Conservation (phyloP, 2,329 filamentous ascomycete genomes). For the Ramichloridium luteum region DNA sequence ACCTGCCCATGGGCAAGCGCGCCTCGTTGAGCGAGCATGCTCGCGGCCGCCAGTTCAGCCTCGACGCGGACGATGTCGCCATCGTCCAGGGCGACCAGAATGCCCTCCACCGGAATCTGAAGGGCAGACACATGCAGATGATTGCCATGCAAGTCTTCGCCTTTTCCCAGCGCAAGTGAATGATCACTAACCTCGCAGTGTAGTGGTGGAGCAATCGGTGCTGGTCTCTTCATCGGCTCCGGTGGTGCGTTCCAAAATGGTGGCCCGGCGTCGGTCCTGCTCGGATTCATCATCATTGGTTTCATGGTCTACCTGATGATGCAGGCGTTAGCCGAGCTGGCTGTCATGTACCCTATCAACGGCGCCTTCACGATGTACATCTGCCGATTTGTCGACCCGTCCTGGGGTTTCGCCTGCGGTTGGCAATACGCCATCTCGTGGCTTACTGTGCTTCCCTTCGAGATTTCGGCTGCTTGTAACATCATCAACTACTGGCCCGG, state of each 20-base stretch:
- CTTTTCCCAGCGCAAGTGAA: background rate
- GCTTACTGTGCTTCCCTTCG: constrained; percentile 23
- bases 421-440: constrained; percentile 23
- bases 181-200: background rate
- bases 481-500: constrained; percentile 22
- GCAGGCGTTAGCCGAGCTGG: constrained; percentile 26
- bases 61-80: constrained; percentile 7
- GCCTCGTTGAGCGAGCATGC: constrained; percentile 8
- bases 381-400: constrained; percentile 26
- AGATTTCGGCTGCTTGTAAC: constrained; percentile 22
- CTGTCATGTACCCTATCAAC: constrained; percentile 24
- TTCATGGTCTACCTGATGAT: constrained; percentile 25
- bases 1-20: too few species aligned
- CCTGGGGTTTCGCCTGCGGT: constrained; percentile 21
- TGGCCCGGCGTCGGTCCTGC: constrained; percentile 37
- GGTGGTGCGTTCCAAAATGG: constrained; percentile 36
- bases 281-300: constrained; percentile 33
- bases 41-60: constrained; percentile 10
- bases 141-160: constrained; percentile 20
- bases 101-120: constrained; percentile 19
- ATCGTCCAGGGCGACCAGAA: constrained; percentile 13
- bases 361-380: constrained; percentile 26
- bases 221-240: constrained; percentile 42
- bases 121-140: constrained; percentile 27
- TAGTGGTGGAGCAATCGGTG: constrained; percentile 31